phyloP scores from a whole-genome alignment of 106 monocot genomes.

The Dendrobium catenatum region DNA sequence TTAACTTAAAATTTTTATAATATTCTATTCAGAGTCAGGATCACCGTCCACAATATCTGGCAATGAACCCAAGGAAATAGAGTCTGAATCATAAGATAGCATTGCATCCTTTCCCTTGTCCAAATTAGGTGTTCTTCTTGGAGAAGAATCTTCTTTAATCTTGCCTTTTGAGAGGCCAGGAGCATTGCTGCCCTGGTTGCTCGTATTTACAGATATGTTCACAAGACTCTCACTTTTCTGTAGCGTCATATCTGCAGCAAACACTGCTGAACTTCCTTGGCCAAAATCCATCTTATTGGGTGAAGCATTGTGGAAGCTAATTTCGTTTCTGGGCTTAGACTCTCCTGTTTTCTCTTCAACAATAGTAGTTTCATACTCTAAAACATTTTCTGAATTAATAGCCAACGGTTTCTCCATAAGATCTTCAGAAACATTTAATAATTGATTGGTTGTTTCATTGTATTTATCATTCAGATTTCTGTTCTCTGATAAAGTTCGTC shows the following conservation, averaged over 20 bases:
- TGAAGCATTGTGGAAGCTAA: neutral
- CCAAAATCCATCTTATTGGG: neutral
- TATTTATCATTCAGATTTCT: neutral
- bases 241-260: neutral
- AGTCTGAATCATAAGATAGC: slow-evolving; percentile 24
- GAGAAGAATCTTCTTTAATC: neutral
- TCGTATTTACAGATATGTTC: neutral
- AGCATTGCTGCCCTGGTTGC: no score
- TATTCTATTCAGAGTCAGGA: slow-evolving; percentile 32
- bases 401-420: neutral
- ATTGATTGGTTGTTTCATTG: neutral
- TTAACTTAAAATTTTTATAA: neutral
- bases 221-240: neutral
- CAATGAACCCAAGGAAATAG: slow-evolving; percentile 16
- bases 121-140: neutral
- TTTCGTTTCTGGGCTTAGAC: neutral
- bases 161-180: no score
- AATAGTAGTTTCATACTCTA: neutral
- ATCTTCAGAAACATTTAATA: slow-evolving; percentile 5
- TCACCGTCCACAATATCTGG: slow-evolving; percentile 31
- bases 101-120: slow-evolving; percentile 3
- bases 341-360: neutral
- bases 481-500: neutral
- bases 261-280: neutral
- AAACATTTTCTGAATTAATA: neutral